Percentiles rank a stretch among this genome's conserved stretches.
Evolutionary conservation across 805 yeast genomes (phyloP).

Genomic region (Barnettozyma salicaria): DNA sequence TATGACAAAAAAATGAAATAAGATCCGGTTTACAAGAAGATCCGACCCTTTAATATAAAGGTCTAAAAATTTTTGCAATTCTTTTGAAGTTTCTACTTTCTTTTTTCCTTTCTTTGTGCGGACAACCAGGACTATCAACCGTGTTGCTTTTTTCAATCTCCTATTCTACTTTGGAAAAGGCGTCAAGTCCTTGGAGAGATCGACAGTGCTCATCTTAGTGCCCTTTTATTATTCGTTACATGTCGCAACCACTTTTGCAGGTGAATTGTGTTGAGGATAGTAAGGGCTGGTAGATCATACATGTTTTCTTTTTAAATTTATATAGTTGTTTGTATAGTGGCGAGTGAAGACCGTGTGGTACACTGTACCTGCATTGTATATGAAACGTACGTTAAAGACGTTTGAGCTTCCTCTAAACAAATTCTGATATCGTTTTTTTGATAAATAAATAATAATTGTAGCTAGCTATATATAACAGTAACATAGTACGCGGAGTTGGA

Average conservation of each 20-base stretch:
- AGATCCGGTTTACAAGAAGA: no score
- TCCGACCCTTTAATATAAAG: constrained; percentile 1
- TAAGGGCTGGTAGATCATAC: constrained; percentile 72
- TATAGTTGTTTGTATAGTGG: neutral
- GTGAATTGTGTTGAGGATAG: constrained; percentile 32
- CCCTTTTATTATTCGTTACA: constrained; percentile 42
- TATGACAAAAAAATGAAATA: no score
- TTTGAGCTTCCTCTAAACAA: constrained; percentile 2
- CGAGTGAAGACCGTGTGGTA: no score
- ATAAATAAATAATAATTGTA: no score
- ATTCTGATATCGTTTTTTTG: no score
- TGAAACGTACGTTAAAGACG: no score
- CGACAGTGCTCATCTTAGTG: constrained; percentile 57
- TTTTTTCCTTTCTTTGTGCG: constrained; percentile 41
- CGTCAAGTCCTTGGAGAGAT: constrained; percentile 73
- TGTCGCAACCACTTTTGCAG: constrained; percentile 34
- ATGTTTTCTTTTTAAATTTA: constrained; percentile 23
- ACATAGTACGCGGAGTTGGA: no score
- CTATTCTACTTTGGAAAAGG: constrained; percentile 36
- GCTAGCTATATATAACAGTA: no score
- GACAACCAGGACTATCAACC: constrained; percentile 65
- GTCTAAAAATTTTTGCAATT: constrained; percentile 3
- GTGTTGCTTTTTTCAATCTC: constrained; percentile 53
- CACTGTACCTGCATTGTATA: no score
- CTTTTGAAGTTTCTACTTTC: constrained; percentile 2